Evolutionary conservation across 2,329 filamentous ascomycete species (phyloP).

Genomic region (Chrysoporthe cubensis): DNA sequence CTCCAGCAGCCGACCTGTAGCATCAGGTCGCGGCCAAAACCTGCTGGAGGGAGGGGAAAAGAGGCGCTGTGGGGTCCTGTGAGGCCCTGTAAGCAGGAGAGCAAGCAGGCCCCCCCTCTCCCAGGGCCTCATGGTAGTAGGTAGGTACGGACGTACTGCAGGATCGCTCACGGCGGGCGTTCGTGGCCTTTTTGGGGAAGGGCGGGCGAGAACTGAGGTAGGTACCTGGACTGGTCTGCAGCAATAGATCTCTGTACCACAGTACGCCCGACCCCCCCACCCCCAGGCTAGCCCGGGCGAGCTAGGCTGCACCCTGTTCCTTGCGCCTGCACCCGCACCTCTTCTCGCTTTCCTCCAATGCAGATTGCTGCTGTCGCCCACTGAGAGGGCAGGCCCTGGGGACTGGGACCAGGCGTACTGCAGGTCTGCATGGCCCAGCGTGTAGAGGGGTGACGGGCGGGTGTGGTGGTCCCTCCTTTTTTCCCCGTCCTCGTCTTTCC

Average conservation of each 20-base stretch:
- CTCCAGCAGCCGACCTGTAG: neutral
- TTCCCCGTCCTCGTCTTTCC: conserved; percentile 15
- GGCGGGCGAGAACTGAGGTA: neutral
- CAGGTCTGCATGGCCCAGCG: neutral
- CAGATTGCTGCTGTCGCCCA: conserved; percentile 4
- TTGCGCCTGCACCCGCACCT: conserved; percentile 6
- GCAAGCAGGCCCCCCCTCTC: no score
- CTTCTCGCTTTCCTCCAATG: conserved; percentile 13
- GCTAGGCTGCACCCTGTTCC: conserved; percentile 13
- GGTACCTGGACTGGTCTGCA: no score
- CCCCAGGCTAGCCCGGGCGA: neutral
- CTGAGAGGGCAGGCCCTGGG: neutral
- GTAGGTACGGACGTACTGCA: no score
- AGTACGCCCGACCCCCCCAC: neutral
- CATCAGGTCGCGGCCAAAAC: no score
- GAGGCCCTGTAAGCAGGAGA: neutral
- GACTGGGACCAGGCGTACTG: conserved; percentile 5
- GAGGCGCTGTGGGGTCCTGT: neutral
- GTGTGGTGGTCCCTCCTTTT: conserved; percentile 22
- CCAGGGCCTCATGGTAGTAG: no score
- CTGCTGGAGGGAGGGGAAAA: no score
- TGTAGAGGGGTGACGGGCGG: neutral
- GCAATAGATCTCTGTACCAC: no score
- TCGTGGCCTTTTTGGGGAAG: no score
- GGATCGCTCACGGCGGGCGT: no score